Evolutionary conservation across 2,329 filamentous ascomycete genomes (phyloP).

Genomic region (Sporothrix euskadiensis): DNA sequence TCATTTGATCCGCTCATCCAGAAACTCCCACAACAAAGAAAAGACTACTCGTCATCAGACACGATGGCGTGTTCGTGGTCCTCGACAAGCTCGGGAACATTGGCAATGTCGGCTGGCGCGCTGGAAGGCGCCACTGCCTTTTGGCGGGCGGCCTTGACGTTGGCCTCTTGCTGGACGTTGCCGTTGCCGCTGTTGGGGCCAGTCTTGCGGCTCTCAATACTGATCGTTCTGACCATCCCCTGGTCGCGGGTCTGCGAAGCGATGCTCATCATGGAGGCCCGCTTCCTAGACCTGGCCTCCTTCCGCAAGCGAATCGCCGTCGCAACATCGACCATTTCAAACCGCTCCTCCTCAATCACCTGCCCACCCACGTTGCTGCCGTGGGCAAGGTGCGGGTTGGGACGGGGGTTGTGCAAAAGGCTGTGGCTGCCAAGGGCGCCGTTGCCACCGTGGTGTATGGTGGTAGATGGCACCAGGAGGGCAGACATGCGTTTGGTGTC

Average conservation of each 20-base stretch:
- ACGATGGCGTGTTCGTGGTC: not conserved
- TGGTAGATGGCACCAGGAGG: not conserved
- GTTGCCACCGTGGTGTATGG: not conserved
- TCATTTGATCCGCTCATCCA: not conserved
- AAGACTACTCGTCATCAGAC: not conserved
- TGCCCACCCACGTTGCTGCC: constrained; percentile 28
- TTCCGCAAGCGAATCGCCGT: constrained; percentile 39
- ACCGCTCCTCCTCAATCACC: constrained; percentile 34
- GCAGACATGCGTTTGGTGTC: constrained; percentile 28
- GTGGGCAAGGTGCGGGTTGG: constrained; percentile 20
- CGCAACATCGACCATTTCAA: constrained; percentile 36
- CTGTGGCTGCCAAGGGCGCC: constrained; percentile 20
- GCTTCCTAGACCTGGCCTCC: constrained; percentile 38
- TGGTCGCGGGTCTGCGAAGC: constrained; percentile 5
- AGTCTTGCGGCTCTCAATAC: not conserved
- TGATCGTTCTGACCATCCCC: constrained; percentile 20
- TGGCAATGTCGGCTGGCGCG: not conserved
- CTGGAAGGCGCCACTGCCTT: not conserved
- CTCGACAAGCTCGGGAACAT: not conserved
- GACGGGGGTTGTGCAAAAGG: constrained; percentile 13
- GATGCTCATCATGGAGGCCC: constrained; percentile 31
- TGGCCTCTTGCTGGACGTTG: not conserved
- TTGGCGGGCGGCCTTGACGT: constrained; percentile 9
- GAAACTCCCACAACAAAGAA: not conserved
- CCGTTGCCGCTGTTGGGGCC: not conserved